Evolutionary conservation across 1,139 yeast species (phyloP), one percentile per base, ranked within the genome.

Genomic region (Scheffersomyces segobiensis): DNA sequence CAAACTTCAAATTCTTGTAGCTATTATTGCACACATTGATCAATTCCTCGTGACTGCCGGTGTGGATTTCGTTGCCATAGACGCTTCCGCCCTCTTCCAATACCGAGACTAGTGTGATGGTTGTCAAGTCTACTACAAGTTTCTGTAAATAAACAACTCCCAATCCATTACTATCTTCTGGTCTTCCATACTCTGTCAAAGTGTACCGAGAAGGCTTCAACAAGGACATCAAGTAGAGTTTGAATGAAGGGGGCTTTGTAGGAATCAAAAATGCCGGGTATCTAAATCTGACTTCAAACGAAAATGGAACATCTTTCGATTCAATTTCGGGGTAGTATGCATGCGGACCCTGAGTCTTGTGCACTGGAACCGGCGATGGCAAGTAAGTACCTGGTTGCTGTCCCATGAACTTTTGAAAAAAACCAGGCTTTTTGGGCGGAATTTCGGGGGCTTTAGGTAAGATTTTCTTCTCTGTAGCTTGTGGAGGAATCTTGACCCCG

Each of bases 191-290:
- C 65, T 78, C 68, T 56, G 73, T 68, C 46, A 80, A 67, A 3
- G 80, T 67, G 59, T 78, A 83, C 24, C 70, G 64, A 2, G 71
- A 53, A 0, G 86, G 85, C 8, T 74, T 68, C 8, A 67, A 54
- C 3, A 67, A 69, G 0, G 83, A 73, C 1, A 82, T 70, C 19
- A 83, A 60, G 56, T 62, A 79, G 5, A 83, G 62, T 57, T 72
- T 76, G 67, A 81, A 79, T 1, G 79, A 67, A 5, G 85, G 82
- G 0, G 74, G 67, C 57, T 73, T 75, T 1, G 78, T 72, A 0
- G 85, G 86, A 4, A 77, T 72, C 57, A 82, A 67, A 53, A 73
- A 76, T 3, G 84, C 79, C 0, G 86, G 85, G 55, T 79, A 73
- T 53, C 79, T 71, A 62, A 82, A 82, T 55, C 87, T 67, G 12